Evolutionary conservation across 352 stramenopile genomes (phyloP).

Genomic region (Globisporangium abappressorium): DNA sequence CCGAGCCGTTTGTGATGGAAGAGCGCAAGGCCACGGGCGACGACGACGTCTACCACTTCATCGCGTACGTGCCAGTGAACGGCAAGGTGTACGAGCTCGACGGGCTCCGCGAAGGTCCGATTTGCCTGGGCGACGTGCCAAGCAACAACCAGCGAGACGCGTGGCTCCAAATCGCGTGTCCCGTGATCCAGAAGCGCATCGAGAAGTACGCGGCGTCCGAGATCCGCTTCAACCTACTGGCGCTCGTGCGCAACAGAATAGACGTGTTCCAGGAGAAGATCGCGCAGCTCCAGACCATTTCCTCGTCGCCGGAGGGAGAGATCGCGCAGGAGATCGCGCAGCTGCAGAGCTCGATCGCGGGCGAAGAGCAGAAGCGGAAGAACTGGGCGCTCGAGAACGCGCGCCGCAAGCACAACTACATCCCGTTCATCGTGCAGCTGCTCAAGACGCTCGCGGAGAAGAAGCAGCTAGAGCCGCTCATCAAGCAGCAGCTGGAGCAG

Average conservation of each 20-base stretch:
- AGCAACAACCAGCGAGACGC: slow-evolving; percentile 27
- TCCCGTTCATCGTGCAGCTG: slow-evolving; percentile 93
- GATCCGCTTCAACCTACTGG: slow-evolving; percentile 98
- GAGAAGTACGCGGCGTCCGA: slow-evolving; percentile 85
- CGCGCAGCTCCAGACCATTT: slow-evolving; percentile 23
- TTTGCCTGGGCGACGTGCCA: slow-evolving; percentile 76
- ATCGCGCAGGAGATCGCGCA: slow-evolving; percentile 35
- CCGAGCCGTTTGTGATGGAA: slow-evolving; percentile 81
- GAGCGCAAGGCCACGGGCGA: slow-evolving; percentile 70
- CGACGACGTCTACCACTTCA: slow-evolving; percentile 97
- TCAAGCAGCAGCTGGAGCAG: slow-evolving; percentile 61
- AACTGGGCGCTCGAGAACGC: slow-evolving; percentile 90
- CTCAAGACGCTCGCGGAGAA: slow-evolving; percentile 91
- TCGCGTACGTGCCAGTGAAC: slow-evolving; percentile 92
- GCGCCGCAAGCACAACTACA: slow-evolving; percentile 96
- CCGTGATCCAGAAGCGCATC: slow-evolving; percentile 94
- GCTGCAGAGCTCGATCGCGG: slow-evolving; percentile 47
- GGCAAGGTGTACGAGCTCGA: slow-evolving; percentile 95
- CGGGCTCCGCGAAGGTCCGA: slow-evolving; percentile 88
- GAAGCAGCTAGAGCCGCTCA: slow-evolving; percentile 78
- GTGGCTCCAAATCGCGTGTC: slow-evolving; percentile 89
- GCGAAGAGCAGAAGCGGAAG: slow-evolving; percentile 66
- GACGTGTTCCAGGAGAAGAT: slow-evolving; percentile 51
- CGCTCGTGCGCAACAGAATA: slow-evolving; percentile 85
- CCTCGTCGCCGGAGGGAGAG: slow-evolving; percentile 28